phyloP scores from a whole-genome alignment of 192 early-diverging fungal species.

The Podila horticola region DNA sequence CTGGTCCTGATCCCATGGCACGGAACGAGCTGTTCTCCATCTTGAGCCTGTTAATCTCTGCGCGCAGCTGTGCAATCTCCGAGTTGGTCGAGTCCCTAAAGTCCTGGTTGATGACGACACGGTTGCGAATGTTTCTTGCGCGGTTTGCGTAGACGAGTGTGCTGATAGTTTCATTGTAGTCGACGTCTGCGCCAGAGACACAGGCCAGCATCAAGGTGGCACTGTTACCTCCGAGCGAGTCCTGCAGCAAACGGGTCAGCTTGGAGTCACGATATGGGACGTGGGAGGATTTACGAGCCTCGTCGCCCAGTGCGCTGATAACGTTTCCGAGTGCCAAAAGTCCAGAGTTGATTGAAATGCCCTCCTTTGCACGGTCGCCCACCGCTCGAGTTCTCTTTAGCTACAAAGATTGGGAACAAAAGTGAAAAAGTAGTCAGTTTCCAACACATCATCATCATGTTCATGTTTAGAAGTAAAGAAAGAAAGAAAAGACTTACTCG shows the following conservation, averaged over 20 bases:
- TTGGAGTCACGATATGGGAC: constrained; percentile 98
- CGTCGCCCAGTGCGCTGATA: constrained; percentile 93
- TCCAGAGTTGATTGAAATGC: constrained; percentile 97
- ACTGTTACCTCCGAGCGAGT: constrained; percentile 94
- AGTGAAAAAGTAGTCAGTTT: neutral
- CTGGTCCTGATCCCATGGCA: constrained; percentile 53
- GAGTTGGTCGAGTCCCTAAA: constrained; percentile 56
- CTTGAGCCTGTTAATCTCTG: constrained; percentile 61
- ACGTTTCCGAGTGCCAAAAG: constrained; percentile 96
- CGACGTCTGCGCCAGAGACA: constrained; percentile 85
- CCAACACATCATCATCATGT: neutral
- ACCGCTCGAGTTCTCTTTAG: constrained; percentile 92
- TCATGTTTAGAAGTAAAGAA: neutral
- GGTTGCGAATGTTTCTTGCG: constrained; percentile 95
- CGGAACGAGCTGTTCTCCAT: constrained; percentile 60
- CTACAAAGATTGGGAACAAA: constrained; percentile 14
- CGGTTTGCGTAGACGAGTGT: constrained; percentile 97
- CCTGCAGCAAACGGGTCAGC: constrained; percentile 97
- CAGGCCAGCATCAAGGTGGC: constrained; percentile 97
- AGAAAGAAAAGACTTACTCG: constrained; percentile 52
- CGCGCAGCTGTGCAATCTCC: constrained; percentile 64
- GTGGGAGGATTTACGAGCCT: constrained; percentile 69
- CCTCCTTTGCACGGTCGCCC: constrained; percentile 95
- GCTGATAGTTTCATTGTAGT: constrained; percentile 92
- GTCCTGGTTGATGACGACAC: constrained; percentile 69